Conservation (phyloP, 495 filamentous ascomycete genomes). For the Oidiodendron maius region DNA sequence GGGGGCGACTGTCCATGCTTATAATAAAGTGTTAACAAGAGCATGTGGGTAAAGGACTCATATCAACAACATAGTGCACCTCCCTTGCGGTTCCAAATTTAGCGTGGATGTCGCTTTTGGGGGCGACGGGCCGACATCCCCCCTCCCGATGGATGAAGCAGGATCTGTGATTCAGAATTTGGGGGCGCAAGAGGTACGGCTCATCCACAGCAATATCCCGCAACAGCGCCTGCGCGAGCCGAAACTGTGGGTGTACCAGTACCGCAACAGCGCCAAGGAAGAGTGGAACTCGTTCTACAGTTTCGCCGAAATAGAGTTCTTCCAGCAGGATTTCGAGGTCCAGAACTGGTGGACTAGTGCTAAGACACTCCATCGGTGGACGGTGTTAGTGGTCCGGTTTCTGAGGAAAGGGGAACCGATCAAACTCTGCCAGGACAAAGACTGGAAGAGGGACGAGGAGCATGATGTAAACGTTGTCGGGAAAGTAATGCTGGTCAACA, state of each 20-base stretch:
- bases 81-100: conserved; percentile 42
- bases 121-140: conserved; percentile 20
- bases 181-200: conserved; percentile 24
- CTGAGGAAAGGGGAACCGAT: conserved; percentile 38
- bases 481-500: conserved; percentile 51
- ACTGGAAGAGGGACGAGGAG: too few species aligned
- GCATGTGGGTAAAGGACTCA: conserved; percentile 48
- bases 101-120: conserved; percentile 73
- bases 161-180: conserved; percentile 19
- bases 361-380: conserved; percentile 41
- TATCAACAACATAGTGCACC: conserved; percentile 62
- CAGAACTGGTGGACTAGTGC: conserved; percentile 52
- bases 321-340: conserved; percentile 42
- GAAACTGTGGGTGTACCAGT: conserved; percentile 37
- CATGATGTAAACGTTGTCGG: too few species aligned
- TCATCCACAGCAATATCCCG: conserved; percentile 17
- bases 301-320: conserved; percentile 39
- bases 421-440: too few species aligned
- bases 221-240: conserved; percentile 19
- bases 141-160: conserved; percentile 12
- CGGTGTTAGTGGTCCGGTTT: conserved; percentile 50
- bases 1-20: too few species aligned
- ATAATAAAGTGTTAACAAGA: neutral
- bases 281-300: conserved; percentile 35
- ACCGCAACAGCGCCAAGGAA: conserved; percentile 12